A percentile compares a stretch with the other conserved stretches of the same genome.
phyloP scores from a whole-genome alignment of 108 stramenopile species.

The Skeletonema grethae region DNA sequence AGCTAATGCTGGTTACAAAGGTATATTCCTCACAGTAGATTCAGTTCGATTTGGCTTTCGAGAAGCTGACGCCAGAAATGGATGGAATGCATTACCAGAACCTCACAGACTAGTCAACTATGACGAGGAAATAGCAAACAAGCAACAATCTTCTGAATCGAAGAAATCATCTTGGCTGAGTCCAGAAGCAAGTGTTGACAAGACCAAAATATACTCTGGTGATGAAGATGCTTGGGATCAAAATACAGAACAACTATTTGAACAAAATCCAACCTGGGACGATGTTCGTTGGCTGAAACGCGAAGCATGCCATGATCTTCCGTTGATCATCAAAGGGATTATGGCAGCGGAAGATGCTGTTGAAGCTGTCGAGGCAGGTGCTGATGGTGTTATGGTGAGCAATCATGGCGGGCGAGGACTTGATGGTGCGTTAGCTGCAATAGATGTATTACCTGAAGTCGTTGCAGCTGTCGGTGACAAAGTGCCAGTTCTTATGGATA shows the following conservation, averaged over 20 bases:
- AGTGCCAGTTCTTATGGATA: conserved; percentile 86
- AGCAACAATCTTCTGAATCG: conserved; percentile 4
- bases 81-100: conserved; percentile 72
- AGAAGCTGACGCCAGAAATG: conserved; percentile 82
- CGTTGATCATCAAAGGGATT: conserved; percentile 91
- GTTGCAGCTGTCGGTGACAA: conserved; percentile 69
- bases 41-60: conserved; percentile 87
- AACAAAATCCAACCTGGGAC: conserved; percentile 80
- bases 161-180: conserved; percentile 12
- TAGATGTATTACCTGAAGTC: conserved; percentile 90
- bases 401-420: conserved; percentile 95
- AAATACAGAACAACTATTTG: conserved; percentile 81
- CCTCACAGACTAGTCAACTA: conserved; percentile 80
- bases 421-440: conserved; percentile 82
- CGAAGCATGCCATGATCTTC: conserved; percentile 55
- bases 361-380: conserved; percentile 75
- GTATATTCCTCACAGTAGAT: conserved; percentile 83
- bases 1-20: conserved; percentile 67
- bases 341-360: conserved; percentile 93
- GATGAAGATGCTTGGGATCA: conserved; percentile 84
- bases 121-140: conserved; percentile 41
- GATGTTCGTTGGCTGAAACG: conserved; percentile 86
- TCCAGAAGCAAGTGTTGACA: conserved; percentile 26
- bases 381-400: conserved; percentile 91
- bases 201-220: conserved; percentile 63